Base-by-base conservation (phyloP, 768 basidiomycete species). In the Macrolepiota albuminosa region DNA sequence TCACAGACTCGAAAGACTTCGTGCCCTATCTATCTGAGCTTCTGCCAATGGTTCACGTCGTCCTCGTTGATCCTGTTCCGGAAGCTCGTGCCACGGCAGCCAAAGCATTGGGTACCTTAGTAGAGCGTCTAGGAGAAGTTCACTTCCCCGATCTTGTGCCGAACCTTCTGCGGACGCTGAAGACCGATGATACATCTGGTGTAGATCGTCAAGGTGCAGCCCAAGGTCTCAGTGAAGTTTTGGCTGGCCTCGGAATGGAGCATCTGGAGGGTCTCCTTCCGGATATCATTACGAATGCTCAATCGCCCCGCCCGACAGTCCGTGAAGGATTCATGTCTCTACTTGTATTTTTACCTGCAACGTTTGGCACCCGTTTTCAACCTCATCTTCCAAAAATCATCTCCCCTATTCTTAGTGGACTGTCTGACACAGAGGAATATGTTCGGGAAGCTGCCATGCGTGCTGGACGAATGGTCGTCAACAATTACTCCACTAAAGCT, bases 261-360 rank as follows among this genome's bases (percentile, higher is more conserved):
- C 83, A 95, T 49, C 81, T 99, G 63, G 97, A 99, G 69, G 89
- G 91, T 6, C 80, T 99, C 2, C 81, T 98, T 2, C 97, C 97
- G 0, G 93, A 96, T 65, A 94, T 99, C 68, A 88, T 99, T 63
- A 84, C 83, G 33, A 98, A 93, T 70, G 92, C 95, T 2, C 86
- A 91, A 65, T 95, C 93, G 50, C 89, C 93, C 1, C 80, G 93
- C 10, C 82, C 95, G 29, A 95, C 94, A 31, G 91, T 98, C 45
- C 85, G 95, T 39, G 97, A 98, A 79, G 97, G 97, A 10, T 98
- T 98, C 80, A 98, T 99, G 88, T 97, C 95, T 0, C 79, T 98
- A 13, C 85, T 99, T 37, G 94, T 98, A 18, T 98, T 89, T 76
- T 76, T 98, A 3, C 96, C 97, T 1, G 88, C 95, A 2, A 98